Conservation (phyloP, 352 stramenopile species). For the Phytophthora syringae region DNA sequence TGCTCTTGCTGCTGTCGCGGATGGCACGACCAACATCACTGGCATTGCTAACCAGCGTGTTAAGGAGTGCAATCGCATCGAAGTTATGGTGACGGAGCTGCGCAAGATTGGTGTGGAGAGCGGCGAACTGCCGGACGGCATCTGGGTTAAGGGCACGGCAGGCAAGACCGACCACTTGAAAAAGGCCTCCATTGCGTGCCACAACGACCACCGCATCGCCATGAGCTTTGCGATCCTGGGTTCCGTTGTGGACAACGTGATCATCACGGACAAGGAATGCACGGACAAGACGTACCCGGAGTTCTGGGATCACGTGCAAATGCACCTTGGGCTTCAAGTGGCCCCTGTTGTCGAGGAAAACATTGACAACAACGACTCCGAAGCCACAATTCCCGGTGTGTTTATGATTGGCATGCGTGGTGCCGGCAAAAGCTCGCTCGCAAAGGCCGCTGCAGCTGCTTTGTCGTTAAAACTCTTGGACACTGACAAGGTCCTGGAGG, state of each 20-base stretch:
- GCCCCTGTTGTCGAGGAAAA: conserved; percentile 46
- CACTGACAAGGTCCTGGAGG: conserved; percentile 78
- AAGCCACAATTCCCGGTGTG: conserved; percentile 44
- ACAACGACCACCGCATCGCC: conserved; percentile 98
- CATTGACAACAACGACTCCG: conserved; percentile 9
- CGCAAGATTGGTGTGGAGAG: conserved; percentile 93
- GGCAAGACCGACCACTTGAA: conserved; percentile 59
- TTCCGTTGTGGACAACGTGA: conserved; percentile 90
- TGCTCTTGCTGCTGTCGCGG: conserved; percentile 93
- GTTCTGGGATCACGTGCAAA: conserved; percentile 92
- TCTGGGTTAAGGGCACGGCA: conserved; percentile 76
- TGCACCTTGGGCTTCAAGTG: conserved; percentile 67
- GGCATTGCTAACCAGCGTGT: conserved; percentile 99
- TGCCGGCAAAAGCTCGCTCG: conserved; percentile 86
- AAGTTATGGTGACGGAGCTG: conserved; percentile 97
- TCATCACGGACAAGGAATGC: conserved; percentile 97
- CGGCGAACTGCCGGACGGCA: conserved; percentile 75
- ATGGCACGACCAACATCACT: conserved; percentile 96
- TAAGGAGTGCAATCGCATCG: conserved; percentile 99
- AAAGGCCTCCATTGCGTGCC: conserved; percentile 79
- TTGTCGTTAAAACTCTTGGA: conserved; percentile 76
- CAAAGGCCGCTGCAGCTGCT: conserved; percentile 45
- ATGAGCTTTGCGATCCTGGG: conserved; percentile 98
- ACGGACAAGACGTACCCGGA: conserved; percentile 98
- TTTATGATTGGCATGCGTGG: conserved; percentile 91